Evolutionary conservation across 1,284 basidiomycete species (phyloP), one percentile per base, ranked within the genome.

Genomic region (Ustilago tritici): DNA sequence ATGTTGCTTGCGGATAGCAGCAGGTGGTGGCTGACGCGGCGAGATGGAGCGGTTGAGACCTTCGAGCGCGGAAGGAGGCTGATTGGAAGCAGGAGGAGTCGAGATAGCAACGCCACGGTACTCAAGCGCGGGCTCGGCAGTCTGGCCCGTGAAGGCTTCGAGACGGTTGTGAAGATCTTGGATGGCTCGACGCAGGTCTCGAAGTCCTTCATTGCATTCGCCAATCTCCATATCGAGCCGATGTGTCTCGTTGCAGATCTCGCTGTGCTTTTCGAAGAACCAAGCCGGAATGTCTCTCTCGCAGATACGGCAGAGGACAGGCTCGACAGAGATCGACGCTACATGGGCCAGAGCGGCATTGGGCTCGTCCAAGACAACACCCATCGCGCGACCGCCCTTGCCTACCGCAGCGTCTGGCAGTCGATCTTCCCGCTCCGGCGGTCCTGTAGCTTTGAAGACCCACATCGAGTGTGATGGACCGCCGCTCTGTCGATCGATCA

Each of bases 251-350:
- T 92, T 94, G 86, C 97, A 99, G 11, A 96, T 99, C 88, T 99
- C 97, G 89, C 95, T 98, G 89, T 99, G 97, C 88, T 98, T 98
- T 88, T 98, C 97, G 85, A 99, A 99, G 88, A 96, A 99, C 95
- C 97, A 99, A 67, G 96, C 93, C 2, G 97, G 95, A 62, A 99
- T 93, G 82, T 93, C 92, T 82, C 93, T 92, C 87, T 99, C 97
- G 89, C 97, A 99, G 78, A 99, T 99, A 55, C 97, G 93, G 88
- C 97, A 99, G 19, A 99, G 89, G 46, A 99, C 92, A n/a, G 91
- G 92, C 78, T 95, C 92, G 31, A 91, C 81, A 15, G 80, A 79
- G 61, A 84, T 76, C 40, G 79, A 82, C 8, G 80, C 74, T 5
- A 75, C 76, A 43, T 81, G 76, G 10, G 79, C 76, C 17, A 79